phyloP scores from a whole-genome alignment of 202 grass and related monocot genomes.

The Panicum virgatum region DNA sequence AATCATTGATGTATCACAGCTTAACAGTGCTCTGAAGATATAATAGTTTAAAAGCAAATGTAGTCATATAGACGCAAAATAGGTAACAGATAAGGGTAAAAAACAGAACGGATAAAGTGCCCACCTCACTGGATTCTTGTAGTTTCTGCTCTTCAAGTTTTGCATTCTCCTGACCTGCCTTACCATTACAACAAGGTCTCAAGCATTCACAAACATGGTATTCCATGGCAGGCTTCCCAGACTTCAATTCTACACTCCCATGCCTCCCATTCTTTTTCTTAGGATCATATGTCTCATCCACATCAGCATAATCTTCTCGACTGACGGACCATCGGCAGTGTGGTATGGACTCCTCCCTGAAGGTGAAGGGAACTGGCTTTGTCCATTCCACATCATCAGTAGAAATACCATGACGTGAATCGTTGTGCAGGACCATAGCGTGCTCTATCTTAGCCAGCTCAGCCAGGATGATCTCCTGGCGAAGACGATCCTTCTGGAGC shows the following conservation, averaged over 20 bases:
- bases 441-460: conserved; percentile 44
- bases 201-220: not conserved
- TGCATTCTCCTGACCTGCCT: not conserved
- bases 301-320: not conserved
- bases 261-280: not conserved
- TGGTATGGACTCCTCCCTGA: not conserved
- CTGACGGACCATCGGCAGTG: not conserved
- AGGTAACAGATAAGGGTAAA: not conserved
- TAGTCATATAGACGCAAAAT: not conserved
- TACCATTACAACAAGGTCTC: not conserved
- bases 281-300: not conserved
- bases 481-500: conserved; percentile 33
- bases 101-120: not conserved
- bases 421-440: not conserved
- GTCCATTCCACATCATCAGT: not conserved
- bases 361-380: not conserved
- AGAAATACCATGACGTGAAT: not conserved
- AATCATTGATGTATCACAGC: not conserved
- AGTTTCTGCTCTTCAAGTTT: not conserved
- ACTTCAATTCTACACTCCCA: not conserved
- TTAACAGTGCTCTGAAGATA: not conserved
- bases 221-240: not conserved
- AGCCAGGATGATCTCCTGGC: conserved; percentile 23
- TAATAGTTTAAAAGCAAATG: not conserved
- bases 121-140: conserved; percentile 2